Evolutionary conservation across 176 grass and related monocot genomes (phyloP).

Genomic region (Carex scoparia): DNA sequence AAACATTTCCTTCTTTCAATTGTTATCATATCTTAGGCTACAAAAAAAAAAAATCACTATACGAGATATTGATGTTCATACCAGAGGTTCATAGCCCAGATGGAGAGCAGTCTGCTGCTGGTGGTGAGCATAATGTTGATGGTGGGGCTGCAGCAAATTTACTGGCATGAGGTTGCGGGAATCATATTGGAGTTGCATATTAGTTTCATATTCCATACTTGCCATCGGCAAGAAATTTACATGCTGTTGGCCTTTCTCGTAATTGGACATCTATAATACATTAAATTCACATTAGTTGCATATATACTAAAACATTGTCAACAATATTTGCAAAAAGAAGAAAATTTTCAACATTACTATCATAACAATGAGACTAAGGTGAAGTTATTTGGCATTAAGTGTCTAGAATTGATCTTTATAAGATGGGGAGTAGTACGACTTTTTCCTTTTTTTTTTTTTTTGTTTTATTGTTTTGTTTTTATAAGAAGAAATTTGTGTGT

Average conservation of each 20-base stretch:
- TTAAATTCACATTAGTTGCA: neutral
- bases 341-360: neutral
- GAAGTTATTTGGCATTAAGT: neutral
- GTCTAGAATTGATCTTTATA: neutral
- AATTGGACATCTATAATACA: conserved; percentile 44
- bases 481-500: neutral
- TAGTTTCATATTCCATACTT: conserved; percentile 45
- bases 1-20: neutral
- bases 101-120: conserved; percentile 56
- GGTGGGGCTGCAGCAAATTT: conserved; percentile 57
- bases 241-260: conserved; percentile 65
- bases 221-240: conserved; percentile 58
- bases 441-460: neutral
- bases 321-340: neutral
- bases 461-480: too few species aligned
- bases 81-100: conserved; percentile 38
- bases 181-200: conserved; percentile 49
- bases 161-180: conserved; percentile 68
- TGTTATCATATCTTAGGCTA: neutral
- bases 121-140: conserved; percentile 46
- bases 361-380: neutral
- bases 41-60: neutral
- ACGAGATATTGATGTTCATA: neutral
- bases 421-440: neutral
- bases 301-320: neutral